Conservation (phyloP, 2,329 filamentous ascomycete genomes). For the Lachnellula arida region DNA sequence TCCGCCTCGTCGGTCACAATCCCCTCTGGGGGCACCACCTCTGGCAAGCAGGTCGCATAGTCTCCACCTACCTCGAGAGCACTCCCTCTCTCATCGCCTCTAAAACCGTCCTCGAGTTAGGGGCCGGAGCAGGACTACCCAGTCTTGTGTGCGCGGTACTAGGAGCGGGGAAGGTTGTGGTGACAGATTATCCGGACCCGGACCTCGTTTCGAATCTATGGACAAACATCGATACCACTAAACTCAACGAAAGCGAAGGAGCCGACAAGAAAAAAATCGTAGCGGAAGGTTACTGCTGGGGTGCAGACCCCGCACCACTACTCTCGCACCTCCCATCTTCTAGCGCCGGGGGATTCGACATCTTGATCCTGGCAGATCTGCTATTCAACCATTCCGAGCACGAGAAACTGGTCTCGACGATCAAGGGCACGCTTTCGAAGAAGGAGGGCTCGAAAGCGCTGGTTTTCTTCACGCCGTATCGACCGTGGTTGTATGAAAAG, state of each 20-base stretch:
- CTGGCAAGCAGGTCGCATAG: constrained; percentile 83
- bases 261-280: constrained; percentile 37
- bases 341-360: constrained; percentile 56
- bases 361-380: constrained; percentile 81
- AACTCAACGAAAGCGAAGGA: constrained; percentile 5
- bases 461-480: constrained; percentile 92
- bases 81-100: constrained; percentile 57
- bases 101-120: constrained; percentile 79
- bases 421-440: constrained; percentile 61
- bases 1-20: constrained; percentile 81
- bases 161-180: constrained; percentile 66
- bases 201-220: constrained; percentile 78
- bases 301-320: constrained; percentile 56
- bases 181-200: constrained; percentile 84
- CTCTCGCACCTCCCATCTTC: constrained; percentile 46
- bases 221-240: constrained; percentile 58
- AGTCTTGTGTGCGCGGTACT: constrained; percentile 71
- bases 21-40: constrained; percentile 86
- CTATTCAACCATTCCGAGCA: constrained; percentile 92
- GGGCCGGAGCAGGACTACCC: constrained; percentile 81
- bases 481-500: constrained; percentile 82
- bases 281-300: constrained; percentile 80
- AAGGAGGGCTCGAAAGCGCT: constrained; percentile 46
- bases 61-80: constrained; percentile 73
- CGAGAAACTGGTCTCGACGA: constrained; percentile 66